Evolutionary conservation across 495 filamentous ascomycete species (phyloP).

Genomic region (Parmelia sp.): DNA sequence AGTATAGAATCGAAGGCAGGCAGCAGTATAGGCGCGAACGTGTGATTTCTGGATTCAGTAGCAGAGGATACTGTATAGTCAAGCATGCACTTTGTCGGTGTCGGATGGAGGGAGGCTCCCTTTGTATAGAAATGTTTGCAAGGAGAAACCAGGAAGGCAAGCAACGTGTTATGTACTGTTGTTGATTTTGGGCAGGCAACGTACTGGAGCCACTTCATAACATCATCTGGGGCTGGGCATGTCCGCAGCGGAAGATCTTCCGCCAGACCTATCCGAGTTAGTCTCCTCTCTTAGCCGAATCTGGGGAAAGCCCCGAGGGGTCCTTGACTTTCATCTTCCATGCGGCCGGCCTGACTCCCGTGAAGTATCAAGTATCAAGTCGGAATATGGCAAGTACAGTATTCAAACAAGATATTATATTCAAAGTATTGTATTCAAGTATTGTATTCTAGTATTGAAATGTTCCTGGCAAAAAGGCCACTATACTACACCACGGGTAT

Average conservation of each 20-base stretch:
- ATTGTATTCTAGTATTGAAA: no score
- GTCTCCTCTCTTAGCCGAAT: neutral
- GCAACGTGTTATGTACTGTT: neutral
- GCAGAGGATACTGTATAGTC: neutral
- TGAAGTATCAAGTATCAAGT: no score
- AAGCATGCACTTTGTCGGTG: neutral
- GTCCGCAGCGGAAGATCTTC: constrained; percentile 4
- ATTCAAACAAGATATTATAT: no score
- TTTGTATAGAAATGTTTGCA: neutral
- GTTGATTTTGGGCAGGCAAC: neutral
- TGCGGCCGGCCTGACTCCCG: no score
- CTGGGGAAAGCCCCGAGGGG: constrained; percentile 5
- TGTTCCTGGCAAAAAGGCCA: no score
- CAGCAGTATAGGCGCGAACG: neutral
- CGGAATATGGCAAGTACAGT: no score
- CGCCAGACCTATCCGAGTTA: constrained; percentile 1
- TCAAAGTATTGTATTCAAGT: no score
- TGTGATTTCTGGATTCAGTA: neutral
- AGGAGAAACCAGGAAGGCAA: neutral
- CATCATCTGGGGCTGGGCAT: neutral
- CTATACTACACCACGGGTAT: neutral
- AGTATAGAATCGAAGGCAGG: neutral
- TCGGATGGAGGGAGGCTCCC: neutral
- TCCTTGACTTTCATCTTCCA: neutral
- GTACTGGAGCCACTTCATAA: neutral